These are phyloP conservation scores for Xylaria sp. DNA, from an alignment of 2,329 filamentous ascomycete species.

Conservation along the genomic window DNA sequence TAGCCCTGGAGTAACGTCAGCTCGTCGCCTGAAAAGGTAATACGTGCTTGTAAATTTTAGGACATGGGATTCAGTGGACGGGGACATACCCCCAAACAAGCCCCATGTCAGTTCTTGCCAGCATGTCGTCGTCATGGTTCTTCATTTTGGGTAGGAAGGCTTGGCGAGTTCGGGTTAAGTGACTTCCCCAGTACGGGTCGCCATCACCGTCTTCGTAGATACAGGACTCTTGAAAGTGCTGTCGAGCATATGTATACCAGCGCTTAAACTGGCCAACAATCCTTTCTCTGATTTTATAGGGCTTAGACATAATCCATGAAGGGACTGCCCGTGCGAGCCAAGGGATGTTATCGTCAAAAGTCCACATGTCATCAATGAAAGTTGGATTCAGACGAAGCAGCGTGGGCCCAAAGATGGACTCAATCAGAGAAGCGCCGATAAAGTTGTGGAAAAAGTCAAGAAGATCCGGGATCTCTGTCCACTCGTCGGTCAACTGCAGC, in stretches of 20 bases:
- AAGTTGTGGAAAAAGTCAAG: neutral
- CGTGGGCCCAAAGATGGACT: neutral
- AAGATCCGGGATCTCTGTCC: neutral
- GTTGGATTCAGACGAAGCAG: neutral
- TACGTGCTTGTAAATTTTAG: no score
- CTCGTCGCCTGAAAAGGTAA: neutral
- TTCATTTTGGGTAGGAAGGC: conserved; percentile 7
- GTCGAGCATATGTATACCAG: neutral
- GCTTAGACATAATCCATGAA: neutral
- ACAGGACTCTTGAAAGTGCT: neutral
- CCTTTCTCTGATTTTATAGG: neutral
- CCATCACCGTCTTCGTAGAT: conserved; percentile 12
- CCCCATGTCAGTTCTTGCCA: conserved; percentile 16
- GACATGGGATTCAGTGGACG: no score
- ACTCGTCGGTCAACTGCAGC: neutral
- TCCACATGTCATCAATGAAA: neutral
- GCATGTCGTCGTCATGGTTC: conserved; percentile 17
- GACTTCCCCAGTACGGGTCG: conserved; percentile 28
- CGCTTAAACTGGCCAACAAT: neutral
- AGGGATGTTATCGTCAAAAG: neutral
- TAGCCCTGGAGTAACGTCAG: neutral
- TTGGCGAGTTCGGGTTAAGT: conserved; percentile 11
- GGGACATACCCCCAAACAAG: conserved; percentile 15
- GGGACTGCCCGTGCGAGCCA: neutral
- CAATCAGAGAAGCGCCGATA: neutral